Evolutionary conservation across 305 asterid genomes (phyloP).

Genomic region (Fraxinus latifolia): DNA sequence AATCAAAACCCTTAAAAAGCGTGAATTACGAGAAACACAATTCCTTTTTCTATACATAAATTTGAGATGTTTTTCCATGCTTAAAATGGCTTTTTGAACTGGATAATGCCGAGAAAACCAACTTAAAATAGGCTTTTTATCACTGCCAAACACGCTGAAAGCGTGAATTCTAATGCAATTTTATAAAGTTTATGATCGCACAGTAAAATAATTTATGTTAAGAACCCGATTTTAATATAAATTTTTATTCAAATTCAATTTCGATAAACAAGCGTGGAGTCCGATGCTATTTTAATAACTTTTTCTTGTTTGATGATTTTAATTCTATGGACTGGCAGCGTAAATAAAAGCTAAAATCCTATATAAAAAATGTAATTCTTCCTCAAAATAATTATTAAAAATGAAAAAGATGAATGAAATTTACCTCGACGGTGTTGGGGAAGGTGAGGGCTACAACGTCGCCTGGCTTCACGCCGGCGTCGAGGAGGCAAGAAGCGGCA

Average conservation of each 20-base stretch:
- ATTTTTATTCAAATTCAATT: not conserved
- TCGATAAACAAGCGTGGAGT: not conserved
- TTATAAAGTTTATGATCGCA: not conserved
- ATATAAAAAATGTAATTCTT: not conserved
- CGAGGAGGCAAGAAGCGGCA: conserved; percentile 63
- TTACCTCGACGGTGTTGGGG: conserved; percentile 84
- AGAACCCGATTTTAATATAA: not conserved
- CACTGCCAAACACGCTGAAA: not conserved
- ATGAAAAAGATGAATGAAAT: not conserved
- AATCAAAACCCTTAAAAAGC: not conserved
- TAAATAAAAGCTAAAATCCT: not conserved
- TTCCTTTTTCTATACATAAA: not conserved
- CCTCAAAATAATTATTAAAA: not conserved
- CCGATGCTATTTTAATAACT: not conserved
- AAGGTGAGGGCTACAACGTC: conserved; percentile 87
- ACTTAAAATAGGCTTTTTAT: not conserved
- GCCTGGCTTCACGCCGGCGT: conserved; percentile 76
- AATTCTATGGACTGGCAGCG: not conserved
- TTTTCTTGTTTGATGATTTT: not conserved
- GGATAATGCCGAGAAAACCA: not conserved
- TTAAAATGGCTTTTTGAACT: not conserved
- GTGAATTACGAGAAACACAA: not conserved
- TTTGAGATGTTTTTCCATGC: not conserved
- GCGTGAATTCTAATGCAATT: not conserved
- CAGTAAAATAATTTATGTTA: not conserved